Evolutionary conservation across 768 basidiomycete genomes (phyloP), one percentile per base, ranked within the genome.

Genomic region (Cystoderma amianthinum): DNA sequence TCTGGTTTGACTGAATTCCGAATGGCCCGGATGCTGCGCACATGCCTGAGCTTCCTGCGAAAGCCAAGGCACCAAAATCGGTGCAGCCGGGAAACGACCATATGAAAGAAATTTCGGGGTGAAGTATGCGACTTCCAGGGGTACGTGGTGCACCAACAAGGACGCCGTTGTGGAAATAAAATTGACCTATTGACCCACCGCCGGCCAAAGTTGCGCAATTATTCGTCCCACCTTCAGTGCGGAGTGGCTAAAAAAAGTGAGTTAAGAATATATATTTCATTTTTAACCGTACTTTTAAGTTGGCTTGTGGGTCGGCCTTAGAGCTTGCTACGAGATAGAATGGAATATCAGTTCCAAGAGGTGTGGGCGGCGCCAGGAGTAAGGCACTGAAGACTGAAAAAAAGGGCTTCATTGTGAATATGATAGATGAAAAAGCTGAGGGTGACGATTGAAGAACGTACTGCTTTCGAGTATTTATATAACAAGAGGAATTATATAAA

Each of bases 251-350:
- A 23, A 3, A 1, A 38, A 2, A 13, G 4, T 13, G 6, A 7
- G 32, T 15, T 20, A 15, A n/a, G n/a, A n/a, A n/a, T 10, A 21
- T 28, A 19, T 3, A 36, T 10, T 13, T 17, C 36, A 38, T 16
- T 28, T 16, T 20, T 16, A 17, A 16, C 42, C 25, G n/a, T 37
- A 57, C 60, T 39, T 56, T 35, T 3, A 61, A 46, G 41, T 58
- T 62, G 3, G 52, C 44, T n/a, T 53, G n/a, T n/a, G n/a, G 43
- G n/a, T 46, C 20, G 18, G 43, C 48, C 10, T 45, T 25, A 22
- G 48, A 51, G n/a, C 42, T 45, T 2, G 64, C 49, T 13, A 65
- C 59, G 15, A 65, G 51, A 43, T 65, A 61, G 51, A 65, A 64
- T 2, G 64, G 62, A 1, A 61, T 61, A 43, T 53, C 52, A 3